Evolutionary conservation across 2,329 filamentous ascomycete species (phyloP).

Genomic region (Raffaelea deltoideospora): DNA sequence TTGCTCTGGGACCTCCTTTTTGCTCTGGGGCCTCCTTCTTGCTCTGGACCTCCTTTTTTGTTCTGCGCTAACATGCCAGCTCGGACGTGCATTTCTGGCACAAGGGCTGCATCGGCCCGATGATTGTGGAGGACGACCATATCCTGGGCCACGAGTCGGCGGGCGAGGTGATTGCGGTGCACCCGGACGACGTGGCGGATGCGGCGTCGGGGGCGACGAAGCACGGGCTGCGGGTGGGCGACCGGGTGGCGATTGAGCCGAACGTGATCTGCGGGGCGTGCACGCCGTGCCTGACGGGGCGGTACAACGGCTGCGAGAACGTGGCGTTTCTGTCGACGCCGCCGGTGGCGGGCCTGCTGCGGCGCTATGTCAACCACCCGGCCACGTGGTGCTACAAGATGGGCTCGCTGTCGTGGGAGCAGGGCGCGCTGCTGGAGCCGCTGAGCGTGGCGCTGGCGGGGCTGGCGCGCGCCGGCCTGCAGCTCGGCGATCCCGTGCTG

Average conservation of each 20-base stretch:
- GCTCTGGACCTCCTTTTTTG: not conserved
- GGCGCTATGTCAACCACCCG: conserved; percentile 89
- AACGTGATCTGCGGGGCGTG: conserved; percentile 85
- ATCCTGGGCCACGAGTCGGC: conserved; percentile 92
- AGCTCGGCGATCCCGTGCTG: conserved; percentile 72
- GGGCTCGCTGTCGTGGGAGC: conserved; percentile 74
- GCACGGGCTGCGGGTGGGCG: conserved; percentile 66
- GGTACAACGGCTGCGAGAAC: conserved; percentile 86
- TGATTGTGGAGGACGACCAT: conserved; percentile 80
- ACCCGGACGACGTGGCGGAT: conserved; percentile 23
- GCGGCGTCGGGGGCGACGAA: no score
- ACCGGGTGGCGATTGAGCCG: conserved; percentile 86
- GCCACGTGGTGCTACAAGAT: conserved; percentile 96
- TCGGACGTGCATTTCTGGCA: conserved; percentile 98
- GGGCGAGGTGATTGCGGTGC: conserved; percentile 66
- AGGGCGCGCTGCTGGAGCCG: conserved; percentile 82
- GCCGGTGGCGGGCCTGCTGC: conserved; percentile 70
- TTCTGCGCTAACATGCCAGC: conserved; percentile 25
- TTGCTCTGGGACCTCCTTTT: not conserved
- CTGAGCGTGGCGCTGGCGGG: conserved; percentile 79
- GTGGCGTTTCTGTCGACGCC: conserved; percentile 85
- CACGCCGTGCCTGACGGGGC: conserved; percentile 79
- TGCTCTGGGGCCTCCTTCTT: not conserved
- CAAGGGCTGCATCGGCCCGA: conserved; percentile 84
- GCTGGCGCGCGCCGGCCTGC: conserved; percentile 66